phyloP scores from a whole-genome alignment of 495 filamentous ascomycete species.

The Aspergillus ellipticus region DNA sequence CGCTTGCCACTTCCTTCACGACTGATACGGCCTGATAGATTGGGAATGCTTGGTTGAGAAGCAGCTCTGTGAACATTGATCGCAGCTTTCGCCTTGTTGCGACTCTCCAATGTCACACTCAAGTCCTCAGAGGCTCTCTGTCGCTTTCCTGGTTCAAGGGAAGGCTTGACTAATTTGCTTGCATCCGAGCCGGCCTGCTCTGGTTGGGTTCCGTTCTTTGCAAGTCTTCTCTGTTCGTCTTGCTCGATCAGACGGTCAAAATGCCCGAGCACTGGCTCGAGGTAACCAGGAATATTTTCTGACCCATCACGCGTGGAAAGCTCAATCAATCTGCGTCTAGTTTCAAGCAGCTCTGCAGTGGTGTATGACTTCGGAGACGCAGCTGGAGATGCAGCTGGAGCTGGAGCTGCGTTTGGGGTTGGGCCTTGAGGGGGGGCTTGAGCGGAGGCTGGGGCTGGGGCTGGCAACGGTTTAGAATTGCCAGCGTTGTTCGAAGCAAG shows the following conservation, averaged over 20 bases:
- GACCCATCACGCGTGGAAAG: slow-evolving; percentile 37
- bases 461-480: neutral
- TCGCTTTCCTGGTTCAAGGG: slow-evolving; percentile 35
- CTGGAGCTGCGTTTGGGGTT: too few species aligned
- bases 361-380: slow-evolving; percentile 39
- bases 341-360: slow-evolving; percentile 52
- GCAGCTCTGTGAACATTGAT: neutral
- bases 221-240: slow-evolving; percentile 19
- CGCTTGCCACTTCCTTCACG: slow-evolving; percentile 21
- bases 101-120: neutral
- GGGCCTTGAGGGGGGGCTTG: too few species aligned
- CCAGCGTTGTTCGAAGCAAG: neutral
- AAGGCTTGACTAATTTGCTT: slow-evolving; percentile 48
- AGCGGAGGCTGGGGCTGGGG: too few species aligned
- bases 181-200: slow-evolving; percentile 46
- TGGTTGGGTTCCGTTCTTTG: slow-evolving; percentile 14
- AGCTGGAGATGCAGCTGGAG: too few species aligned
- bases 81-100: neutral
- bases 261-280: slow-evolving; percentile 58
- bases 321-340: slow-evolving; percentile 52
- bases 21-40: slow-evolving; percentile 2
- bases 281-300: slow-evolving; percentile 39
- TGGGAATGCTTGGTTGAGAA: neutral
- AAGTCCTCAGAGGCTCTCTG: slow-evolving; percentile 50
- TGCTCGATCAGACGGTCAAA: slow-evolving; percentile 60